These are phyloP conservation scores for Aaosphaeria pasadenensis DNA, from an alignment of 2,329 filamentous ascomycete genomes.

Conservation along the genomic window DNA sequence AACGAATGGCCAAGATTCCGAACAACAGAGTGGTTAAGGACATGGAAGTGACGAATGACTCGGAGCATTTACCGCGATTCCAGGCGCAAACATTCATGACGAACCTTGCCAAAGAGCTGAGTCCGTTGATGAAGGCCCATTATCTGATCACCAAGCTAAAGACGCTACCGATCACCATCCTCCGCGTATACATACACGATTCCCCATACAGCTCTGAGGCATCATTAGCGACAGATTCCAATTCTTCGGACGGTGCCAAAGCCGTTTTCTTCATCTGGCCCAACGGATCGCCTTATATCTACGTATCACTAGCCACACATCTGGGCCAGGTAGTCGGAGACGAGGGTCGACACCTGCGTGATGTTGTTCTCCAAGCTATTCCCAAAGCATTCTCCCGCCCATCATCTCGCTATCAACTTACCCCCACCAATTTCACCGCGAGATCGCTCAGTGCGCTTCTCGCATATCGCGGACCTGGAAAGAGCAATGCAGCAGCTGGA, in stretches of 20 bases:
- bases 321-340: constrained; percentile 33
- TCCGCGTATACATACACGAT: constrained; percentile 78
- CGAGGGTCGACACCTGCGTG: constrained; percentile 57
- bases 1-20: constrained; percentile 42
- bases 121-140: constrained; percentile 79
- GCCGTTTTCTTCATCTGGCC: constrained; percentile 82
- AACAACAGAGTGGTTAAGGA: constrained; percentile 23
- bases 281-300: constrained; percentile 73
- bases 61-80: constrained; percentile 60
- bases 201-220: constrained; percentile 68
- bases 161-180: constrained; percentile 64
- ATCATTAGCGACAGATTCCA: constrained; percentile 28
- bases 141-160: constrained; percentile 75
- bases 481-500: constrained; percentile 69
- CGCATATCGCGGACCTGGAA: constrained; percentile 64
- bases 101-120: constrained; percentile 69
- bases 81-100: constrained; percentile 78
- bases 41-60: constrained; percentile 39
- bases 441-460: constrained; percentile 70
- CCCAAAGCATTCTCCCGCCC: constrained; percentile 78
- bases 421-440: constrained; percentile 65
- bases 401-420: constrained; percentile 67
- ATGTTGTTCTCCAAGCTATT: constrained; percentile 72
- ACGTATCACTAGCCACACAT: constrained; percentile 53
- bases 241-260: constrained; percentile 57